phyloP scores from a whole-genome alignment of 495 filamentous ascomycete species.

The Penicillium bialowiezense region DNA sequence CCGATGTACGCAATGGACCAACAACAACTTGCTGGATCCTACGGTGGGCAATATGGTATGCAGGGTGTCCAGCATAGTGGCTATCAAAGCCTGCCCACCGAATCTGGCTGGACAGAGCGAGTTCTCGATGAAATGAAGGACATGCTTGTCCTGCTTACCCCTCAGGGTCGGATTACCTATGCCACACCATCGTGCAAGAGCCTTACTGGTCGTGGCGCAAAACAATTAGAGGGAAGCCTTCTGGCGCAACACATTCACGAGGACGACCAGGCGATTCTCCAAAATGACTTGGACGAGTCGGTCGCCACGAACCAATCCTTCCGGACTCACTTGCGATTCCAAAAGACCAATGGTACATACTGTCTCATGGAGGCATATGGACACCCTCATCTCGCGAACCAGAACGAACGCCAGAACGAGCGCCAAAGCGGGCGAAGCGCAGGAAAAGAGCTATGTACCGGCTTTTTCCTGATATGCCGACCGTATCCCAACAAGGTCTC shows the following conservation, averaged over 20 bases:
- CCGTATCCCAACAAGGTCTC: constrained; percentile 90
- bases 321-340: constrained; percentile 87
- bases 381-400: constrained; percentile 82
- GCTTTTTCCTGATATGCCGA: constrained; percentile 90
- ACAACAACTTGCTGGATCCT: constrained; percentile 13
- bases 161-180: constrained; percentile 79
- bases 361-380: constrained; percentile 86
- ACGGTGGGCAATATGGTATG: constrained; percentile 48
- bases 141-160: constrained; percentile 80
- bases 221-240: constrained; percentile 69
- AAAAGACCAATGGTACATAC: constrained; percentile 69
- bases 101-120: constrained; percentile 84
- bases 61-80: constrained; percentile 46
- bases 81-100: constrained; percentile 78
- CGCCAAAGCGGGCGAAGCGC: constrained; percentile 41
- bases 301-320: constrained; percentile 77
- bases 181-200: constrained; percentile 73
- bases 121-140: constrained; percentile 89
- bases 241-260: constrained; percentile 80
- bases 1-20: constrained; percentile 15
- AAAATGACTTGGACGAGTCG: constrained; percentile 86
- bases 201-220: constrained; percentile 72
- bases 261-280: constrained; percentile 83
- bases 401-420: constrained; percentile 44
- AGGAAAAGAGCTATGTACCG: constrained; percentile 69